Evolutionary conservation across 2,329 filamentous ascomycete species (phyloP), one percentile per base, ranked within the genome.

Genomic region (Capronia coronata): DNA sequence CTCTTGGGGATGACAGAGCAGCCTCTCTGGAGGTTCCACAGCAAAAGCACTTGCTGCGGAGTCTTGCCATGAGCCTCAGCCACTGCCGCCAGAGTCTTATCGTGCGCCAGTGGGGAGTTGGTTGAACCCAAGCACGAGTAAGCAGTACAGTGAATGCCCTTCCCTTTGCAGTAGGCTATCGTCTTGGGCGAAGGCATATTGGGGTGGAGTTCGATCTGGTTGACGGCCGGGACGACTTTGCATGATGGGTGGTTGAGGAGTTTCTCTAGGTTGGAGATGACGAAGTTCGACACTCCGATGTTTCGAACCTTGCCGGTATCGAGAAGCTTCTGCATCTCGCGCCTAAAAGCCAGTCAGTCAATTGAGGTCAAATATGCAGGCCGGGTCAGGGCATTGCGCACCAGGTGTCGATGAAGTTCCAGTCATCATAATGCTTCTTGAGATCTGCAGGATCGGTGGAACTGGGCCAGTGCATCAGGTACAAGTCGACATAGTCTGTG

Each of bases 261-360:
- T 67, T 79, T 86, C 75, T 91, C 84, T 30, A 93, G 73, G 69
- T 93, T 86, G 67, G 74, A 79, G 66, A 90, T 87, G 56, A 77
- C 84, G 67, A 94, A 93, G 76, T 94, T 94, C 68, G 85, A 88
- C 49, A 93, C 84, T 61, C 87, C 87, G 65, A 91, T 88, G 73
- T 87, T 87, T 68, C 76, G 78, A 44, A 85, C 85, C 69, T 87
- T 86, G 66, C 68, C 68, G 18, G 69, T 71, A 34, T 64, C 68
- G 8, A 68, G 66, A 16, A 71, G 66, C 62, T 72, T 72, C 61
- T 72, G 69, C 65, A 63, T 61, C 49, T 62, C 59, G 30, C 55
- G 47, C 58, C 58, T 61, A 45, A 14, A 21, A 42, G 39, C 11
- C 16, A 23, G 53, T 59, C 53, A 75, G 71, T 79, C n/a, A n/a